phyloP scores from a whole-genome alignment of 2,329 filamentous ascomycete species.

The Ceratocystiopsis brevicomis region DNA sequence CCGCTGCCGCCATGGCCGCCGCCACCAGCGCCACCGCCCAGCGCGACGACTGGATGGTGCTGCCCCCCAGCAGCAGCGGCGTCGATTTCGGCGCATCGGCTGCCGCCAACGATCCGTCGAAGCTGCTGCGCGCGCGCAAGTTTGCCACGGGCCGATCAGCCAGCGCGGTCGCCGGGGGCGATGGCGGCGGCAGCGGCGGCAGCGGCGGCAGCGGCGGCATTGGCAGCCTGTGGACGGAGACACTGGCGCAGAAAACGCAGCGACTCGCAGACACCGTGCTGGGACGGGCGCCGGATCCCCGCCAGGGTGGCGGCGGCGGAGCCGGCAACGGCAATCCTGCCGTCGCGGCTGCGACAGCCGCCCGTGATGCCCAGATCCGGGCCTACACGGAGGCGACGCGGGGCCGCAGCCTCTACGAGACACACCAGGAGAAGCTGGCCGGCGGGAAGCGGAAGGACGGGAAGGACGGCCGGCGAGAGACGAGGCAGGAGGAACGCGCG shows the following conservation, averaged over 20 bases:
- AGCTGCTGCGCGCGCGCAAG: constrained; percentile 52
- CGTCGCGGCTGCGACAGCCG: constrained; percentile 36
- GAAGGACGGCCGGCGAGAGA: constrained; percentile 1
- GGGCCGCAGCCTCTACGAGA: constrained; percentile 39
- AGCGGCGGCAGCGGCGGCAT: constrained; percentile 23
- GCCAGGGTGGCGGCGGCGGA: constrained; percentile 29
- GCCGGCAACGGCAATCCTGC: constrained; percentile 15
- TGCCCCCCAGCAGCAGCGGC: constrained; percentile 32
- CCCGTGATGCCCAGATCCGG: constrained; percentile 27
- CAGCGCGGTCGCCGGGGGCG: too few relatives aligned
- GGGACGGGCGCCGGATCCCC: constrained; percentile 37
- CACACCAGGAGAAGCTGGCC: constrained; percentile 26
- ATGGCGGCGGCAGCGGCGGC: constrained; percentile 5
- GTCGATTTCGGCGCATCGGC: constrained; percentile 29
- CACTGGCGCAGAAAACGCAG: constrained; percentile 69
- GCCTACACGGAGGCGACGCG: constrained; percentile 34
- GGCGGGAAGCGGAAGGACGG: constrained; percentile 10
- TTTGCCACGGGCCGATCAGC: constrained; percentile 50
- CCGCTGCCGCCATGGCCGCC: constrained; percentile 13
- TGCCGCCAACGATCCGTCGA: constrained; percentile 60
- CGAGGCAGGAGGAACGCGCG: too few relatives aligned
- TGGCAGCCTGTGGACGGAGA: constrained; percentile 74
- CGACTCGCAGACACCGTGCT: constrained; percentile 66
- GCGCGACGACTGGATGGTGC: constrained; percentile 74
- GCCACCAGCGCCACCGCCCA: constrained; percentile 22